Evolutionary conservation across 2,329 filamentous ascomycete species (phyloP), one percentile per base, ranked within the genome.

Genomic region (Trichoderma koningiopsis): DNA sequence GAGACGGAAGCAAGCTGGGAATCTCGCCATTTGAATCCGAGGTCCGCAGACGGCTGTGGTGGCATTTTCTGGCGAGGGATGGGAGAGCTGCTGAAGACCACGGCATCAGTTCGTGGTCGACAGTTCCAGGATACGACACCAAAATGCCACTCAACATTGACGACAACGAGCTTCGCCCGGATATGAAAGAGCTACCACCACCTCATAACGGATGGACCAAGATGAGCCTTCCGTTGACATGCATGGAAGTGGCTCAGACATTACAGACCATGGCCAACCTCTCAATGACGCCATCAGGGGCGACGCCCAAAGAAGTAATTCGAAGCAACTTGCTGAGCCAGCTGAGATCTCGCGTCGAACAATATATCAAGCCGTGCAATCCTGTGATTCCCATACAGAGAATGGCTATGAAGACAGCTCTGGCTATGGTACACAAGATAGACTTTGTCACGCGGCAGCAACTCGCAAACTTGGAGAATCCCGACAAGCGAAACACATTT

Each of bases 31-130:
- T 86, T 57, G 86, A 89, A 62, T 80, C 83, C 1, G 86, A 89
- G 72, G 82, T 88, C 70, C 80, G 87, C 7, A 81, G 87, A 2
- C 80, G 87, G 1, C 73, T 89, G 0, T 89, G 87, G 84, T 88
- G 85, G 81, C 73, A 76, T 4, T 72, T 89, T 0, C 83, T 84
- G 52, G 81, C 83, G 0, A 79, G 86, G 0, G 87, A 89, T 68
- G 80, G 82, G 16, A 69, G 75, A 59, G 83, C 85, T 1, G 84
- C 84, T 2, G 87, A 89, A 71, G 87, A 89, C 68, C 86, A 88
- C 70, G 87, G 88, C 0, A 72, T 81, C 22, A 68, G 57, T 14
- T 70, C 69, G 22, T 70, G 69, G 69, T 68, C 65, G 11, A 71
- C 66, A 8, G 58, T 68, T 31, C 71, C 68, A 4, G 47, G 53